Base-by-base conservation (phyloP, 108 stramenopile species). In the Pseudonitzschia pungens region DNA sequence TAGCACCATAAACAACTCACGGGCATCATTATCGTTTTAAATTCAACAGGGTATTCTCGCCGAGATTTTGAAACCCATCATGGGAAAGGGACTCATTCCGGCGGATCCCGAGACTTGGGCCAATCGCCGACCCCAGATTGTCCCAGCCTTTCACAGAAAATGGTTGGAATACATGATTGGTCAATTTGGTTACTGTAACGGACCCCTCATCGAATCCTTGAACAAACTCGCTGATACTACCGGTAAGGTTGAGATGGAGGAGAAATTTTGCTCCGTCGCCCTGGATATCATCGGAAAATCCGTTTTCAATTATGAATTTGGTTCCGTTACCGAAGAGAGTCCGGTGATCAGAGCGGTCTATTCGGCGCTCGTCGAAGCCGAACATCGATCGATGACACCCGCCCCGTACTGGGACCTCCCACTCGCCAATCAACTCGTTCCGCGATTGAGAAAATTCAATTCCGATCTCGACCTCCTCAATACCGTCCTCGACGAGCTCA, bases 281-380 rank as follows among this genome's bases (percentile, higher is more conserved):
- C 67, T 85, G 6, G 98, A 97, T 74, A 98, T 98, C 68, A 97
- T 98, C 73, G 98, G 96, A 12, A 74, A 83, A 16, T 83, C 91
- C 22, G 89, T 98, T 10, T 98, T 98, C 81, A 98, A 98, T 76
- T 98, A 96, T 74, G 89, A 97, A 5, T 98, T 98, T 76, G 97
- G 94, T 24, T 87, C 86, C 48, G 95, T 96, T 0, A 94, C 90
- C 10, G 74, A 88, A 26, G 93, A 95, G 74, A 82, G 80, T 27
- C 93, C 92, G 3, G 94, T 98, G 21, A 86, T 98, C 70, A 93
- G 88, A 81, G 94, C 97, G 9, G 98, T 97, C 14, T 96, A 97
- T 80, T 87, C 86, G 36, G 92, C 96, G 9, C 79, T 98, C 21
- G 88, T 95, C 33, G 97, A 98, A 77, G 96, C 94, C 2, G 96